phyloP scores from a whole-genome alignment of 2,329 filamentous ascomycete genomes.

The Drechmeria coniospora region DNA sequence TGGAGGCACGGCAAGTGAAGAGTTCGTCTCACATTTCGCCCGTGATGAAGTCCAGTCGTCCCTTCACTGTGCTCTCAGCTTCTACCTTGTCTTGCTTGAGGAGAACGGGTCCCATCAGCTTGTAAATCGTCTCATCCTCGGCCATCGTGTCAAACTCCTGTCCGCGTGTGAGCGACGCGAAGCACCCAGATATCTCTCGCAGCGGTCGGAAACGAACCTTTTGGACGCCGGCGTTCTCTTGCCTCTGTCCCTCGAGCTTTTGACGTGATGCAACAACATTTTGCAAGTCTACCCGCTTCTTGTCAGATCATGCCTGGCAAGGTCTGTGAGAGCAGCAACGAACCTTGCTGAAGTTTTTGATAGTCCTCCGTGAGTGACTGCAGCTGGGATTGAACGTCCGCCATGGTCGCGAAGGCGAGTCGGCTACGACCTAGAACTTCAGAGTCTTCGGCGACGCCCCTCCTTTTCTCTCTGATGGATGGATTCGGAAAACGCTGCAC shows the following conservation, averaged over 20 bases:
- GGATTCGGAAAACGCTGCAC: no score
- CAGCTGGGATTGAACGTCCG: slow-evolving; percentile 59
- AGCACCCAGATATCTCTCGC: no score
- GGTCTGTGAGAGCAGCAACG: background rate
- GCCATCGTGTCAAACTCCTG: slow-evolving; percentile 71
- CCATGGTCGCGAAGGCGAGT: slow-evolving; percentile 41
- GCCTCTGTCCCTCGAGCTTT: slow-evolving; percentile 83
- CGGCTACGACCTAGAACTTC: no score
- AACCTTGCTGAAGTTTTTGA: slow-evolving; percentile 72
- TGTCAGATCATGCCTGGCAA: slow-evolving; percentile 1
- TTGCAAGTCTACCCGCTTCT: slow-evolving; percentile 51
- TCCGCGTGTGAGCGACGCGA: no score
- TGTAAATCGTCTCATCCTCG: slow-evolving; percentile 84
- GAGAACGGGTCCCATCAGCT: slow-evolving; percentile 81
- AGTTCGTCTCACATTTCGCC: slow-evolving; percentile 71
- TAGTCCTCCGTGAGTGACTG: slow-evolving; percentile 79
- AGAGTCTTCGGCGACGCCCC: no score
- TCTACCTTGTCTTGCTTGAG: slow-evolving; percentile 90
- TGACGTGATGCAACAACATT: slow-evolving; percentile 63
- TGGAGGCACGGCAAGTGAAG: background rate
- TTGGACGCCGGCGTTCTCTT: slow-evolving; percentile 82
- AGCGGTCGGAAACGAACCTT: no score
- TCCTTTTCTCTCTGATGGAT: no score
- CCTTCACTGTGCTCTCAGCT: slow-evolving; percentile 80
- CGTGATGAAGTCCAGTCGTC: slow-evolving; percentile 78